Evolutionary conservation across 139 green algal species (phyloP).

Genomic region (Tetradesmus lagerheimii): DNA sequence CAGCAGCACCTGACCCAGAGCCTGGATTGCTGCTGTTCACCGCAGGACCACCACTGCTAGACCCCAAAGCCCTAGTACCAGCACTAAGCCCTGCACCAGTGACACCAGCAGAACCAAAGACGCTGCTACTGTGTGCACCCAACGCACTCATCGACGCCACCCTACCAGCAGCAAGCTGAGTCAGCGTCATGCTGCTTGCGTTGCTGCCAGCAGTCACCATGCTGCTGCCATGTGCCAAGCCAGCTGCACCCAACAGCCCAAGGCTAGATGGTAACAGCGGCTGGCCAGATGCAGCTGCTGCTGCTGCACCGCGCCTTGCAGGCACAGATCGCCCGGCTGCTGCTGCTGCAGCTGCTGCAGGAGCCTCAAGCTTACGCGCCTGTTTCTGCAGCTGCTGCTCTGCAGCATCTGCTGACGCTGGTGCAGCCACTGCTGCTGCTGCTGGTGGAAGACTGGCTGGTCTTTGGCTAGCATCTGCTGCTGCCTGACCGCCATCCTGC

Average conservation of each 20-base stretch:
- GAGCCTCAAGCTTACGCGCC: neutral
- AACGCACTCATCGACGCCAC: neutral
- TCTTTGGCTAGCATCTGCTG: neutral
- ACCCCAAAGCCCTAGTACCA: neutral
- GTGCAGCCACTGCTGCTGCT: neutral
- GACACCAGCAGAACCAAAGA: neutral
- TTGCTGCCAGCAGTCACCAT: slow-evolving; percentile 24
- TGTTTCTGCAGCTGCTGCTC: slow-evolving; percentile 1
- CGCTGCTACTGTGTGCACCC: neutral
- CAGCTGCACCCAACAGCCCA: neutral
- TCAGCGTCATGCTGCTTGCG: slow-evolving; percentile 38
- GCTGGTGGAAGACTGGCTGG: neutral
- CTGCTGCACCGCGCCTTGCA: too few species aligned
- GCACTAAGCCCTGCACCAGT: neutral
- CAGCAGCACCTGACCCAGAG: neutral
- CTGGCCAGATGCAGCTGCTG: slow-evolving; percentile 19
- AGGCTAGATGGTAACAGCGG: neutral
- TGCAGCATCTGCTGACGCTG: neutral
- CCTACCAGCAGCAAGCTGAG: neutral
- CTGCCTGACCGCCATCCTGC: neutral
- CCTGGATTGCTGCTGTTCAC: slow-evolving; percentile 9
- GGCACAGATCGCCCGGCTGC: neutral
- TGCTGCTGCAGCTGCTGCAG: neutral
- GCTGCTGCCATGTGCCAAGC: slow-evolving; percentile 8
- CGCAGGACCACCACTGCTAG: neutral